Percentiles rank a stretch among this genome's conserved stretches.
phyloP scores from a whole-genome alignment of 306 rosid genomes.

The Ziziphus jujuba region DNA sequence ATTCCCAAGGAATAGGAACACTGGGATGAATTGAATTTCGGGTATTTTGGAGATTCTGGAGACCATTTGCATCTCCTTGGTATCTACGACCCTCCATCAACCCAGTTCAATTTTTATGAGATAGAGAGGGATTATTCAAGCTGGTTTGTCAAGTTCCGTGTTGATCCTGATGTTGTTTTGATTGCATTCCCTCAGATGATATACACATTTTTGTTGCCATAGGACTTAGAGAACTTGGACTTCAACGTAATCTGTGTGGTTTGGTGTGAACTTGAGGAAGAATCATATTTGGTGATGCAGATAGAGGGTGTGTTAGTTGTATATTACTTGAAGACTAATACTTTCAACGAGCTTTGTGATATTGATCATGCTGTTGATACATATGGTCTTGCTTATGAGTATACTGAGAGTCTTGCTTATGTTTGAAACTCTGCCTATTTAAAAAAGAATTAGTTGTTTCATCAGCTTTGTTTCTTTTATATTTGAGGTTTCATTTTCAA shows the following conservation, averaged over 20 bases:
- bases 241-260: conserved; percentile 5
- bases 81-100: background rate
- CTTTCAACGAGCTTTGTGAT: conserved; percentile 13
- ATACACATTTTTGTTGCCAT: background rate
- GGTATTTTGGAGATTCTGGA: conserved; percentile 3
- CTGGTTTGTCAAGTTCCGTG: conserved; percentile 23
- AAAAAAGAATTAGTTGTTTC: too few species aligned
- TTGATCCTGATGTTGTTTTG: conserved; percentile 7
- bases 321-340: conserved; percentile 12
- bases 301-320: conserved; percentile 3
- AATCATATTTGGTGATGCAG: conserved; percentile 15
- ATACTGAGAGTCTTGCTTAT: conserved; percentile 19
- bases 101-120: conserved; percentile 14
- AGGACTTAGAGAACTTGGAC: background rate
- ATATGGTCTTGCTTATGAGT: conserved; percentile 24
- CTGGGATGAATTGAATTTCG: background rate
- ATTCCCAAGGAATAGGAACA: background rate
- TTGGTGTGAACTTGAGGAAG: background rate
- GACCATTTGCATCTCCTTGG: conserved; percentile 27
- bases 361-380: conserved; percentile 10
- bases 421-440: background rate
- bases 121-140: conserved; percentile 19
- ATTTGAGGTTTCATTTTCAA: too few species aligned
- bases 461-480: too few species aligned
- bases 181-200: conserved; percentile 11